Base-by-base conservation (phyloP, 2,329 filamentous ascomycete genomes). In the Leptographium flavum region DNA sequence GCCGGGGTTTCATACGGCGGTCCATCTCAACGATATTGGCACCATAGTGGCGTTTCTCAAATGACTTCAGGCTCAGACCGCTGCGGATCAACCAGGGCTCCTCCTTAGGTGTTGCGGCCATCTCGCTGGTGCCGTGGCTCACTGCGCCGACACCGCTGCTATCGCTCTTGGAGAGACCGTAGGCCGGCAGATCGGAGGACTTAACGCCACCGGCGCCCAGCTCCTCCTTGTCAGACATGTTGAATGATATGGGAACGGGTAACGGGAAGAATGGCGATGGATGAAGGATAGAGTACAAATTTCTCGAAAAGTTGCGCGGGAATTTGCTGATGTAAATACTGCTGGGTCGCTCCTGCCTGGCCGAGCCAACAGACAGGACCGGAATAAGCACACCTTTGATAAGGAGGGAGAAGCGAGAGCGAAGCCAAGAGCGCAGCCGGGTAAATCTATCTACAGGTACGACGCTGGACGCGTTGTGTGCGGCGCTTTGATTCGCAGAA, bases 21-120 rank as follows among this genome's bases (percentile, higher is more conserved):
- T 65, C 62, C 45, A 66, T 55, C 53, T 65, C 60, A 43, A 61
- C 57, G 45, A 60, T 53, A 32, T 59, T 58, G 28, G 50, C 31
- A 41, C 58, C 60, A 43, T 60, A 59, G 49, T 61, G n/a, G 39
- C 64, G 62, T 52, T 58, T 59, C 54, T 61, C 60, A 57, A 68
- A 69, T 19, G 65, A 68, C 41, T 62, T 58, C 17, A 62, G 31
- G 49, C 57, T 64, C 43, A 68, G 52, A 40, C 66, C 66, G 50
- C 62, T 63, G 48, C 66, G 64, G 10, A 64, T 65, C 21, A 49
- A 46, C 50, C 57, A 58, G 41, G 59, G 57, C 38, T 61, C 58
- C 27, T 59, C 49, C 9, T 45, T 22, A 10, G 45, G 37, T 1
- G 42, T 44, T 28, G 38, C 42, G 6, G 48, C 45, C 17, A 52